Conservation (phyloP, 169 alveolate species). For the Cryptosporidium sp. region DNA sequence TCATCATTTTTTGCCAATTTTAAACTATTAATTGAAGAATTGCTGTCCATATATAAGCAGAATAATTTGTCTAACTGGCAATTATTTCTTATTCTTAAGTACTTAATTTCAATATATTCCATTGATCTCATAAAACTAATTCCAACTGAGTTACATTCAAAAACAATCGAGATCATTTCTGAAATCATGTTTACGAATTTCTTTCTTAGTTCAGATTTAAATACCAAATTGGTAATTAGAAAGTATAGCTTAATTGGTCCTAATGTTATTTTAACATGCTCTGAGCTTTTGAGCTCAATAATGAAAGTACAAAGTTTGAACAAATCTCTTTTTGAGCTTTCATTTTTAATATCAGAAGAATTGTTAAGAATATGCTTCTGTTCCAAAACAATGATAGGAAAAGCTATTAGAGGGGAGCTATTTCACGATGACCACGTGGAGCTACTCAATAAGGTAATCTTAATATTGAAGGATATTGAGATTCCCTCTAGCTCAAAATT, state of each 20-base stretch:
- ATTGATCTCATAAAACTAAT: background rate
- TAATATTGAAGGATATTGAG: background rate
- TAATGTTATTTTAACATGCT: slow-evolving; percentile 18
- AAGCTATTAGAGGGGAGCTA: background rate
- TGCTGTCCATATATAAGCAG: background rate
- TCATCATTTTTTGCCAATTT: background rate
- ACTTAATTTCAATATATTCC: background rate
- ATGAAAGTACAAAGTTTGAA: background rate
- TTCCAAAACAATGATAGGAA: background rate
- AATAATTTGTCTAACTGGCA: slow-evolving; percentile 8
- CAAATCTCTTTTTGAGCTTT: background rate
- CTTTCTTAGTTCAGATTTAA: background rate
- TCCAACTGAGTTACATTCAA: background rate
- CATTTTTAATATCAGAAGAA: background rate
- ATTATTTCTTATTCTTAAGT: slow-evolving; percentile 3
- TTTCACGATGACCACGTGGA: slow-evolving; percentile 28
- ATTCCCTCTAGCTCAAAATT: background rate
- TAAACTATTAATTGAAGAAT: background rate
- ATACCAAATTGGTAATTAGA: background rate
- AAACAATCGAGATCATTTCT: background rate
- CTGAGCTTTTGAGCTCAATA: background rate
- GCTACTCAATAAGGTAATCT: background rate
- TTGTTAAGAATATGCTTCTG: slow-evolving; percentile 4
- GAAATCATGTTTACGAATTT: background rate
- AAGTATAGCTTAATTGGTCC: slow-evolving; percentile 39